phyloP scores from a whole-genome alignment of 345 rosid species.

The Ceriops decandra region DNA sequence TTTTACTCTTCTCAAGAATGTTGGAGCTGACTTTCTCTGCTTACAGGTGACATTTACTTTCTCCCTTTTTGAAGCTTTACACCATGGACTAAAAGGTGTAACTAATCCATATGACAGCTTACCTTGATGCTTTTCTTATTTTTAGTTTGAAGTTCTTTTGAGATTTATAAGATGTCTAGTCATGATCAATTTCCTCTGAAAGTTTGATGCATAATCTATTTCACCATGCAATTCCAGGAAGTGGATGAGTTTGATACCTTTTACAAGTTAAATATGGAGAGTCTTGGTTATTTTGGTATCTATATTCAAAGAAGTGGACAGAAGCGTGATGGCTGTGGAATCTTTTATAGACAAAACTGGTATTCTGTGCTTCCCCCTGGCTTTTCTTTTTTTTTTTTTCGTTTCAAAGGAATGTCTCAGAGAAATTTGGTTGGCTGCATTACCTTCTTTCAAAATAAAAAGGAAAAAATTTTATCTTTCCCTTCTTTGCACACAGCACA shows the following conservation, averaged over 20 bases:
- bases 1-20: conserved; percentile 51
- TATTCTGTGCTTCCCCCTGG: conserved; percentile 20
- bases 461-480: no score
- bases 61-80: neutral
- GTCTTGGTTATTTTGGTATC: conserved; percentile 61
- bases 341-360: conserved; percentile 71
- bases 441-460: no score
- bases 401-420: neutral
- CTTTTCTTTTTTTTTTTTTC: neutral
- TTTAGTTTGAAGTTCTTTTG: neutral
- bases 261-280: conserved; percentile 62
- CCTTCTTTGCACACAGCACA: no score
- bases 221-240: conserved; percentile 46
- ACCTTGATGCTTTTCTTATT: neutral
- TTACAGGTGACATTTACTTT: conserved; percentile 51
- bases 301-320: conserved; percentile 80
- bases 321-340: conserved; percentile 91
- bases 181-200: neutral
- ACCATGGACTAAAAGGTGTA: neutral
- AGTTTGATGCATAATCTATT: neutral
- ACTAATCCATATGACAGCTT: neutral
- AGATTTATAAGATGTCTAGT: neutral
- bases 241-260: conserved; percentile 76
- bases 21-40: conserved; percentile 73
- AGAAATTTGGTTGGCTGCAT: no score